phyloP scores from a whole-genome alignment of 306 rosid genomes.

The Rosa chinensis region DNA sequence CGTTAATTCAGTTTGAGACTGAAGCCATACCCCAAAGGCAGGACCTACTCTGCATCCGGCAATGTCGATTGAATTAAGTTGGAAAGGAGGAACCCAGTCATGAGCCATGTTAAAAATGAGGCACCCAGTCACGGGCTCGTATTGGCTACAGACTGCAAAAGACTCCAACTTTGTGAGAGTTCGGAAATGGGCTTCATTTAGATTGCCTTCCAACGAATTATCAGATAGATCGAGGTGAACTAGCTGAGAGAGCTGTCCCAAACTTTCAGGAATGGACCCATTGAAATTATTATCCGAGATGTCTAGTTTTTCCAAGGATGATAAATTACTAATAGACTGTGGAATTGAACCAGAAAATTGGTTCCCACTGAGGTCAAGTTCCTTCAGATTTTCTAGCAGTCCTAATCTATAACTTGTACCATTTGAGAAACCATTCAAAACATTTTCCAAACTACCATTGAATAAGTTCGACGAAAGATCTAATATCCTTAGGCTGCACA shows the following conservation, averaged over 20 bases:
- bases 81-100: not conserved
- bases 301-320: not conserved
- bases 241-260: not conserved
- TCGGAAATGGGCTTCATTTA: constrained; percentile 5
- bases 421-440: not conserved
- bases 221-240: not conserved
- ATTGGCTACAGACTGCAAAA: not conserved
- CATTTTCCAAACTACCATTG: not conserved
- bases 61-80: not conserved
- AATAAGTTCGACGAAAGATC: not conserved
- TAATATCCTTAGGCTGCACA: not conserved
- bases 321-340: not conserved
- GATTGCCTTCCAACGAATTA: not conserved
- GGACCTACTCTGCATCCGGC: not conserved
- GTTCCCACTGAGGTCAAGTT: not conserved
- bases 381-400: not conserved
- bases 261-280: constrained; percentile 12
- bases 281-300: not conserved
- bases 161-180: not conserved
- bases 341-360: not conserved
- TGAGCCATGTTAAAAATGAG: too few relatives aligned
- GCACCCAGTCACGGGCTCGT: not conserved
- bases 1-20: not conserved
- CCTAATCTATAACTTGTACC: not conserved
- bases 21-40: not conserved